These are phyloP conservation scores for Rhizopogon sp. DNA, from an alignment of 768 basidiomycete species.

Conservation along the genomic window DNA sequence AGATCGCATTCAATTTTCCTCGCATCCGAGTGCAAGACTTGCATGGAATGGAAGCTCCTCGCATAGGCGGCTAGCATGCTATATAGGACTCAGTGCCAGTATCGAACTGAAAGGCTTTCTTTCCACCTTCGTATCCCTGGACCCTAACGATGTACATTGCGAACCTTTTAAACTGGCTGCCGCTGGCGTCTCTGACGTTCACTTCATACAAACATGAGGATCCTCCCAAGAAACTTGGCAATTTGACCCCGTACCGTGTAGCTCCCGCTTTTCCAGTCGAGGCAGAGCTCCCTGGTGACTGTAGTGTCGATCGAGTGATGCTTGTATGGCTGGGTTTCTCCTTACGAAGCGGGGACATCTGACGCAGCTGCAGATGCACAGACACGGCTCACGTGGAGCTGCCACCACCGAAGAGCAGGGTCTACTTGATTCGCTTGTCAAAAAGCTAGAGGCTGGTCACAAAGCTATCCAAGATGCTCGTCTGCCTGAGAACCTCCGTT, in stretches of 20 bases:
- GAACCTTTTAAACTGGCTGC: background rate
- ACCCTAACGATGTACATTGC: background rate
- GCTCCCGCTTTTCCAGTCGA: conserved; percentile 18
- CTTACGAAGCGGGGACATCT: background rate
- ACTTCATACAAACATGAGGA: background rate
- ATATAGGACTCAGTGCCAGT: background rate
- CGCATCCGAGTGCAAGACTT: background rate
- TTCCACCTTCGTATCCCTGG: background rate
- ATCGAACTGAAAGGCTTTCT: background rate
- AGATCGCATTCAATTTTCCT: background rate
- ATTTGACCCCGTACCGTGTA: conserved; percentile 25
- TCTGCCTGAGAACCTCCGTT: conserved; percentile 29
- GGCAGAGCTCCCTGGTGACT: conserved; percentile 23
- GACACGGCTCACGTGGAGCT: conserved; percentile 38
- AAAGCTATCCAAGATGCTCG: conserved; percentile 19
- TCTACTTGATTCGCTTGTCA: conserved; percentile 28
- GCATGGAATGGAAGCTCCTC: background rate
- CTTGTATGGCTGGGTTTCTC: conserved; percentile 13
- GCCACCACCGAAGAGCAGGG: conserved; percentile 17
- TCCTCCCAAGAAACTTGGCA: conserved; percentile 17
- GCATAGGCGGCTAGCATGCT: background rate
- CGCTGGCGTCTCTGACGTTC: background rate
- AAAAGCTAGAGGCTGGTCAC: conserved; percentile 22
- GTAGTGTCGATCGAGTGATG: conserved; percentile 28
- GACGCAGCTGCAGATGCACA: conserved; percentile 26